Base-by-base conservation (phyloP, 768 basidiomycete species). In the Gelatoporia subvermispora region DNA sequence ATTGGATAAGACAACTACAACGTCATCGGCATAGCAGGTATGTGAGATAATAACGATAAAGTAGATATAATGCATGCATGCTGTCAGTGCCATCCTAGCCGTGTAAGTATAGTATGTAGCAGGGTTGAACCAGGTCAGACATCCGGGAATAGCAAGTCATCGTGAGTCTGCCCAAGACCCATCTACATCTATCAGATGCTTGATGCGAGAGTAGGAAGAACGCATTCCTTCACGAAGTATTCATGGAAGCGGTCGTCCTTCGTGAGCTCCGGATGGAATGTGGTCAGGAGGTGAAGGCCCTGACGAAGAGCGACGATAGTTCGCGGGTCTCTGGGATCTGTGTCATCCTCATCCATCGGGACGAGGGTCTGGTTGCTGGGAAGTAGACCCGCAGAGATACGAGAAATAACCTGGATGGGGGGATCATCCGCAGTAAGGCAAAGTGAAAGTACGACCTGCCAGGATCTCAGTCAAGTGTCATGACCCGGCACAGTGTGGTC, bases 261-360 rank as follows among this genome's bases (percentile, higher is more conserved):
- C 20, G 90, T 93, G 39, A 98, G 72, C 65, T 98, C 95, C 0
- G 94, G 95, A 61, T 98, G 95, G 70, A 96, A 97, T 0, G 85
- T 90, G 3, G 93, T 93, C 23, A 93, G 75, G 51, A 98, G 72
- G 62, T 92, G 84, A 22, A 71, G 73, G 22, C 94, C 94, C 61
- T 96, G 90, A 3, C 84, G 80, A 16, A 93, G 67, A 16, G 93
- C 93, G 42, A 97, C 93, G 53, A 89, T 81, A 10, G 76, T 83
- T 59, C 74, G 76, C 8, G 79, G 76, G 55, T 85, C 84, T 45
- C 68, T 63, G 2, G 70, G 71, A 48, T 76, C 72, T n/a, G 71
- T 69, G 34, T 72, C 66, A 48, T 72, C 68, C 39, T 72, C 68
- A 20, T 76, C 65, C 25, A 63, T 57, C 34, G 72, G 65, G 7